Conservation (phyloP, 1,284 basidiomycete genomes). For the Anthracocystis walkeri region DNA sequence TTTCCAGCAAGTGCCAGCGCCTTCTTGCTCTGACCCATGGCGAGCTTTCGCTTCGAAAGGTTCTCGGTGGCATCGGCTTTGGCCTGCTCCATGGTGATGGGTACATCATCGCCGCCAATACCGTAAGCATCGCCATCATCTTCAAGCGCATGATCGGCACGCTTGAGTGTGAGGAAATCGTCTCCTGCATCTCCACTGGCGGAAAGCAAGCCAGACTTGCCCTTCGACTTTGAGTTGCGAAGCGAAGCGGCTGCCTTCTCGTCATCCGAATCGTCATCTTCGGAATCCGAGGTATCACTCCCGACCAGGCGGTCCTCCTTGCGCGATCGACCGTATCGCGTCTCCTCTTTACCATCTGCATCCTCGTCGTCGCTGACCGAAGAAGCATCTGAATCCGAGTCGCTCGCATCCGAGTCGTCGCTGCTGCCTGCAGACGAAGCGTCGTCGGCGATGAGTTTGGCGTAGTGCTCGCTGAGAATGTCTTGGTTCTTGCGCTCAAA, state of each 20-base stretch:
- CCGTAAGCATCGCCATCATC: slow-evolving; percentile 55
- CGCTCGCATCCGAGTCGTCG: slow-evolving; percentile 20
- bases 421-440: slow-evolving; percentile 25
- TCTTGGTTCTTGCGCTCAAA: slow-evolving; percentile 96
- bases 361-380: slow-evolving; percentile 20
- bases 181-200: slow-evolving; percentile 72
- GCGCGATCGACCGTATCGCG: slow-evolving; percentile 37
- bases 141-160: slow-evolving; percentile 83
- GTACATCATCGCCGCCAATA: slow-evolving; percentile 21
- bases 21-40: slow-evolving; percentile 83
- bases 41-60: slow-evolving; percentile 77
- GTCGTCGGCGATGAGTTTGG: slow-evolving; percentile 79
- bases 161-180: slow-evolving; percentile 93
- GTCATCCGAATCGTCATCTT: slow-evolving; percentile 39
- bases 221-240: slow-evolving; percentile 3
- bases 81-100: slow-evolving; percentile 39
- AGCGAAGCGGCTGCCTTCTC: slow-evolving; percentile 14
- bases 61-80: slow-evolving; percentile 71
- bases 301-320: slow-evolving; percentile 44
- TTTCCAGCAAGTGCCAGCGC: slow-evolving; percentile 82
- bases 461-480: slow-evolving; percentile 90
- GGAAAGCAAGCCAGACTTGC: slow-evolving; percentile 6
- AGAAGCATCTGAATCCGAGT: slow-evolving; percentile 14
- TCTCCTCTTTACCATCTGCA: slow-evolving; percentile 29
- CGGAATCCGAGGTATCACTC: slow-evolving; percentile 62